phyloP scores from a whole-genome alignment of 805 yeast species.

The Ogataea salicorniae region DNA sequence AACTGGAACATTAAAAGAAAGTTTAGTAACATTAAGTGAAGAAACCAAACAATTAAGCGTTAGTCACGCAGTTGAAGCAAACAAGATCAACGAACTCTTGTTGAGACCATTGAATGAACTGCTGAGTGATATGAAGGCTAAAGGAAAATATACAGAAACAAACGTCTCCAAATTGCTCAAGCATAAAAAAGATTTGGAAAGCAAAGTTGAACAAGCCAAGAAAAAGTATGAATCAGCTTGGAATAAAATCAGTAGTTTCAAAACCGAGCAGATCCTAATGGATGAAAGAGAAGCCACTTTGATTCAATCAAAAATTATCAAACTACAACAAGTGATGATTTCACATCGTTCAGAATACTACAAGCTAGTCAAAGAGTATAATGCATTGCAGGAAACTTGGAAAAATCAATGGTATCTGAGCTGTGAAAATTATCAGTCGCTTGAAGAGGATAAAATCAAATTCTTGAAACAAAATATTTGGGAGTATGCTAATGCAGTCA shows the following conservation, averaged over 20 bases:
- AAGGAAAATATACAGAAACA: conserved; percentile 51
- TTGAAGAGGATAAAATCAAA: conserved; percentile 71
- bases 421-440: conserved; percentile 55
- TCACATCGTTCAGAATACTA: conserved; percentile 52
- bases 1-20: conserved; percentile 51
- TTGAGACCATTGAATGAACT: conserved; percentile 51
- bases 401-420: conserved; percentile 65
- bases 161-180: conserved; percentile 51
- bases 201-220: conserved; percentile 35
- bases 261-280: conserved; percentile 59
- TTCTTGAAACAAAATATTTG: conserved; percentile 67
- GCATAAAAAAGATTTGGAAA: conserved; percentile 36
- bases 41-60: conserved; percentile 58
- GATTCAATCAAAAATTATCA: conserved; percentile 49
- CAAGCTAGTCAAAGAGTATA: conserved; percentile 44
- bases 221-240: conserved; percentile 54
- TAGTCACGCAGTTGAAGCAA: conserved; percentile 48
- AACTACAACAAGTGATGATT: conserved; percentile 38
- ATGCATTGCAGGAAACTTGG: conserved; percentile 59
- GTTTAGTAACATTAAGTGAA: conserved; percentile 51
- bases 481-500: conserved; percentile 70
- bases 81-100: conserved; percentile 46
- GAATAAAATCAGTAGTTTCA: conserved; percentile 50
- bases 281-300: conserved; percentile 71
- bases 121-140: conserved; percentile 43